Conservation (phyloP, 345 rosid genomes). For the Populus simonii region DNA sequence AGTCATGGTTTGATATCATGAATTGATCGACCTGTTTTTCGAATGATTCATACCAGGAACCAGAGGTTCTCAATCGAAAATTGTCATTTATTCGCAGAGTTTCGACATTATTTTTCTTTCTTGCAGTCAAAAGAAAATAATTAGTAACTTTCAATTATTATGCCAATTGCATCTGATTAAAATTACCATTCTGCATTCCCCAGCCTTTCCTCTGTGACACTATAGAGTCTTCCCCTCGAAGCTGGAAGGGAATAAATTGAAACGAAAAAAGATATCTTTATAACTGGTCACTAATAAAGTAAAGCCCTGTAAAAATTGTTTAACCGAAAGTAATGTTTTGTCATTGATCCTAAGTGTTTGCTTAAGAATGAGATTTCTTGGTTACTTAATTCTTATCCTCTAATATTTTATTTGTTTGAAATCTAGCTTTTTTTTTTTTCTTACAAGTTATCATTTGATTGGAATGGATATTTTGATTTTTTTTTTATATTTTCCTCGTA, state of each 20-base stretch:
- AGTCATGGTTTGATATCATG: not conserved
- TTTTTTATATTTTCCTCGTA: fast-evolving
- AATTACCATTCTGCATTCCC: not conserved
- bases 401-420: no score
- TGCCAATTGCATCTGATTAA: not conserved
- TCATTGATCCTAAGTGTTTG: no score
- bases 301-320: not conserved
- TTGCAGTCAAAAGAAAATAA: not conserved
- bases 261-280: no score
- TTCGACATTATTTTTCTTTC: not conserved
- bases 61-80: not conserved
- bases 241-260: not conserved
- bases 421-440: no score
- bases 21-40: not conserved
- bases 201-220: no score
- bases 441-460: no score
- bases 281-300: not conserved
- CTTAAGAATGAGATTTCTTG: no score
- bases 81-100: no score
- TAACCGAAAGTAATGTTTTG: no score
- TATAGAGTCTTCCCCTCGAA: not conserved
- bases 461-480: no score
- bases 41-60: not conserved
- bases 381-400: no score
- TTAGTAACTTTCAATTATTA: not conserved